These are phyloP conservation scores for Cyberlindnera meyerae DNA, from an alignment of 805 yeast genomes.

Conservation along the genomic window DNA sequence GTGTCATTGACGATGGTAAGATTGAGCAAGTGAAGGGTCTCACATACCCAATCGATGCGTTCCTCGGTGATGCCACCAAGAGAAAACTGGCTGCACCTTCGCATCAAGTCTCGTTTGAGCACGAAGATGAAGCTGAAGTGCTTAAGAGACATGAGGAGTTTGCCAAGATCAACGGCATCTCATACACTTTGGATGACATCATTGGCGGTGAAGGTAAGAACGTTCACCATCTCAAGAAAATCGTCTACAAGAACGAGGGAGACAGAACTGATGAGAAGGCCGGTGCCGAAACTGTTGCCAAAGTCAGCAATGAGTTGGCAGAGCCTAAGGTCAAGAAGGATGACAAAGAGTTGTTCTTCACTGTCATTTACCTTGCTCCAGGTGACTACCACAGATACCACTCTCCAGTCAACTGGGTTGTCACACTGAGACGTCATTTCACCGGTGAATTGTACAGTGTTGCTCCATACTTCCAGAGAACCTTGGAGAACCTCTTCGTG, in stretches of 20 bases:
- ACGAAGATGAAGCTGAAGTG: constrained; percentile 35
- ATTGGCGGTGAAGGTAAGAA: constrained; percentile 48
- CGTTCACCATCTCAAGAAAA: constrained; percentile 40
- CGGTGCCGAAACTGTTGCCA: constrained; percentile 32
- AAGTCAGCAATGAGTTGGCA: constrained; percentile 31
- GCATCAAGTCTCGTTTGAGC: constrained; percentile 42
- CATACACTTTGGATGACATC: constrained; percentile 64
- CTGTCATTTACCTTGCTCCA: constrained; percentile 94
- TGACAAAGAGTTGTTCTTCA: constrained; percentile 66
- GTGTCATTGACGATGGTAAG: constrained; percentile 73
- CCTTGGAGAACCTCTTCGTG: constrained; percentile 81
- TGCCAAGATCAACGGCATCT: constrained; percentile 72
- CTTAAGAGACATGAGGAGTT: constrained; percentile 61
- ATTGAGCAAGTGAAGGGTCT: constrained; percentile 97
- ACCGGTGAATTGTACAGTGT: constrained; percentile 94
- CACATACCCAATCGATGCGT: constrained; percentile 84
- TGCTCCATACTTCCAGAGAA: constrained; percentile 91
- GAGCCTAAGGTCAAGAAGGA: constrained; percentile 22
- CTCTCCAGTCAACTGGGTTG: constrained; percentile 95
- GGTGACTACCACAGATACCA: constrained; percentile 98
- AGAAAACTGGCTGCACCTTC: constrained; percentile 50
- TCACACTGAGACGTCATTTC: constrained; percentile 88
- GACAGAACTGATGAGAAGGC: constrained; percentile 46
- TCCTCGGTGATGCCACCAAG: constrained; percentile 57
- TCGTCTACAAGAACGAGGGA: constrained; percentile 59